These are phyloP conservation scores for Lepidium campestre DNA, from an alignment of 441 rosid species.

Conservation along the genomic window DNA sequence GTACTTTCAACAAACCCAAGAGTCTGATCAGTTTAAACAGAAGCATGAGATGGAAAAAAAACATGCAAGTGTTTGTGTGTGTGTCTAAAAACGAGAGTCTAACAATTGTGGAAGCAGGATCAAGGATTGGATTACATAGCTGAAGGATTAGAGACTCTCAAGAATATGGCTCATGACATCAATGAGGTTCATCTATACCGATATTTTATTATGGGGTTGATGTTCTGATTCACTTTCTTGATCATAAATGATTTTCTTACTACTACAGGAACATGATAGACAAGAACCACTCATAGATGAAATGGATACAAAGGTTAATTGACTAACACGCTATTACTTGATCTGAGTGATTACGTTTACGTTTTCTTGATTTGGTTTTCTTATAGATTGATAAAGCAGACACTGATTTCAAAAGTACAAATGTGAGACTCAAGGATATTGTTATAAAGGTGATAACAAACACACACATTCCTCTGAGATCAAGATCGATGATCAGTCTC, in stretches of 20 bases:
- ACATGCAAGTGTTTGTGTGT: slow-evolving; percentile 36
- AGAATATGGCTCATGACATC: slow-evolving; percentile 55
- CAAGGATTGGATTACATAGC: slow-evolving; percentile 54
- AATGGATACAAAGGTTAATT: slow-evolving; percentile 48
- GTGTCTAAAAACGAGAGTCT: neutral
- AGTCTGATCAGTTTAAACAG: slow-evolving; percentile 39
- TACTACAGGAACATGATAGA: slow-evolving; percentile 46
- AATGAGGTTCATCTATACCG: slow-evolving; percentile 35
- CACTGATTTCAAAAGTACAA: slow-evolving; percentile 48
- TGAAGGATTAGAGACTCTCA: slow-evolving; percentile 55
- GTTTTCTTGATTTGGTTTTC: neutral
- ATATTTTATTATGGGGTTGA: neutral
- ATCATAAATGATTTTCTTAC: neutral
- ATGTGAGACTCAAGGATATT: slow-evolving; percentile 50
- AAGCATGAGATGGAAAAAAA: slow-evolving; percentile 41
- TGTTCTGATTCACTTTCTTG: neutral
- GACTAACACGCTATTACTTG: neutral
- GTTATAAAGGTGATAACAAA: slow-evolving; percentile 37
- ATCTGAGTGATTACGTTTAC: neutral
- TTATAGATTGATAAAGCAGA: slow-evolving; percentile 50
- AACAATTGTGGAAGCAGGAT: slow-evolving; percentile 31
- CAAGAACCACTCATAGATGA: slow-evolving; percentile 57
- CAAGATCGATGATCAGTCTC: neutral
- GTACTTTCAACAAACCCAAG: slow-evolving; percentile 41
- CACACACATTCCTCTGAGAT: neutral